Evolutionary conservation across 495 filamentous ascomycete species (phyloP), one percentile per base, ranked within the genome.

Genomic region (Bacidia gigantensis): DNA sequence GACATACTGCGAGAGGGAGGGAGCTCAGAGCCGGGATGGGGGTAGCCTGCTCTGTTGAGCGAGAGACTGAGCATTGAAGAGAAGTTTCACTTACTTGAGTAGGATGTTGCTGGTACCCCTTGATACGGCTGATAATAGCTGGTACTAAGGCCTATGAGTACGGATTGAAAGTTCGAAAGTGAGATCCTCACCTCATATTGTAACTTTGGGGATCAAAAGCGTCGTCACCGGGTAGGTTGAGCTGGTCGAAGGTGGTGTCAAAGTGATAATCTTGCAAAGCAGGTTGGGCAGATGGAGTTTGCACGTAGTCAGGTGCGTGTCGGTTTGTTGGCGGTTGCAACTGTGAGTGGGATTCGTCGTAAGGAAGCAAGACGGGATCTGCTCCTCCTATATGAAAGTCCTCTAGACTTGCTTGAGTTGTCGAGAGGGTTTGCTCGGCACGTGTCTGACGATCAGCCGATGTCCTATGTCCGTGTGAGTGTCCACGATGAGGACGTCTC

Each of bases 1-100:
- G 60, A 60, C 60, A 62, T 62, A 62, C 60, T 62, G 54, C 60
- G 60, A 55, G 51, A 57, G 51, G 45, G 46, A 39, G 59, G 50
- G 53, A 53, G 35, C 32, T 57, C 59, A 46, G 53, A 50, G 39
- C 55, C 44, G 23, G 55, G 40, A 43, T 49, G 40, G 25, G 50
- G 45, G 47, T 61, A 61, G 38, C 52, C 60, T 62, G 25, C 25
- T 26, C 11, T 41, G 20, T 41, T 59, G 41, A 53, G 50, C 46
- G 3, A 24, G 24, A 46, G 54, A 14, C 41, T 3, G n/a, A 25
- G 24, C 9, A 2, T 47, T 29, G 46, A 26, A 47, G 44, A 47
- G 26, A 38, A 50, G 7, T 35, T 35, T n/a, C 14, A 14, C 29
- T 35, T 35, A 35, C 29, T 14, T 35, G 29, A 35, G 29, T 35